phyloP scores from a whole-genome alignment of 352 stramenopile genomes.

The Phytophthora cactorum region DNA sequence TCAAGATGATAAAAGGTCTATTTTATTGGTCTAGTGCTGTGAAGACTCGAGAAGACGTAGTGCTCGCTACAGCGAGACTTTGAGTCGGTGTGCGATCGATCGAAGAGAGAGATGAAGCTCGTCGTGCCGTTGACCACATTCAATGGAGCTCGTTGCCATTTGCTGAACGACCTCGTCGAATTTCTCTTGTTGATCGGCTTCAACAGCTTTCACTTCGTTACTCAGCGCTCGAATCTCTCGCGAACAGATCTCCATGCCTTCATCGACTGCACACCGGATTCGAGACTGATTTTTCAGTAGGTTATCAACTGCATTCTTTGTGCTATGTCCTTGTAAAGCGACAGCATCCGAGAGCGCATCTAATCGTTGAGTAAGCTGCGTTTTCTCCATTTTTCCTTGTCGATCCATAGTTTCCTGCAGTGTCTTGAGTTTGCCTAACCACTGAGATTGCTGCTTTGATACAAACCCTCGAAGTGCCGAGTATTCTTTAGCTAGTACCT shows the following conservation, averaged over 20 bases:
- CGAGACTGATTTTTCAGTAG: constrained; percentile 60
- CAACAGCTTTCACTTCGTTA: constrained; percentile 45
- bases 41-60: background rate
- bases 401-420: constrained; percentile 55
- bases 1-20: constrained; percentile 11
- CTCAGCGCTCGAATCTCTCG: constrained; percentile 53
- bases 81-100: constrained; percentile 49
- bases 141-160: constrained; percentile 38
- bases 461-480: constrained; percentile 35
- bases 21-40: constrained; percentile 9
- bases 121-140: constrained; percentile 43
- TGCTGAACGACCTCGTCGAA: constrained; percentile 43
- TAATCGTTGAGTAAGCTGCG: constrained; percentile 49
- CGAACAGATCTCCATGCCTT: constrained; percentile 65
- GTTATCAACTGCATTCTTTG: constrained; percentile 48
- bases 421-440: constrained; percentile 44
- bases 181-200: constrained; percentile 46
- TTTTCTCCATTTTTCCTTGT: constrained; percentile 55
- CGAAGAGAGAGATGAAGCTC: constrained; percentile 47
- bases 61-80: constrained; percentile 39
- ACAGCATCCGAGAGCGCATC: constrained; percentile 53
- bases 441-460: constrained; percentile 51
- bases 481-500: constrained; percentile 55
- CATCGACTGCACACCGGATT: constrained; percentile 58
- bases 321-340: constrained; percentile 44